Evolutionary conservation across 495 filamentous ascomycete species (phyloP).

Genomic region (Trichoderma erinaceum): DNA sequence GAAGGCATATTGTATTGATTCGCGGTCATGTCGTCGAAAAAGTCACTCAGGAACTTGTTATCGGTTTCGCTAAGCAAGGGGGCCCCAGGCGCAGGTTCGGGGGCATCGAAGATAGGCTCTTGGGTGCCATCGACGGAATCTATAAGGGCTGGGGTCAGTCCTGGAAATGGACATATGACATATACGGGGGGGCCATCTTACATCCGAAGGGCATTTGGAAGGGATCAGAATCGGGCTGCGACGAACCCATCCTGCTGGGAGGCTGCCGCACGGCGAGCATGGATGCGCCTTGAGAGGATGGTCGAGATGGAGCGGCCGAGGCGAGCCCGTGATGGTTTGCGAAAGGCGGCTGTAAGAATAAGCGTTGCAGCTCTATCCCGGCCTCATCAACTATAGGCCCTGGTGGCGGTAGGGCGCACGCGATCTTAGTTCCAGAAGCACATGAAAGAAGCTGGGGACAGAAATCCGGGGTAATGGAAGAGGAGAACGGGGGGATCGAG

Average conservation of each 20-base stretch:
- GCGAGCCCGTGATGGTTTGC: neutral
- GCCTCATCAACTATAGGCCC: neutral
- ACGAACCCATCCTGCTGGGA: conserved; percentile 41
- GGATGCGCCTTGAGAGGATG: conserved; percentile 24
- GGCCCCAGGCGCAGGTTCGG: conserved; percentile 52
- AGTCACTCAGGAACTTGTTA: conserved; percentile 53
- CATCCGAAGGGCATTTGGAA: conserved; percentile 54
- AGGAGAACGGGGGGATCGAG: neutral
- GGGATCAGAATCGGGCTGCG: conserved; percentile 26
- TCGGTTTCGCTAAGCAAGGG: conserved; percentile 58
- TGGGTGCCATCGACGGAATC: conserved; percentile 44
- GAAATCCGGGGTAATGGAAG: conserved; percentile 9
- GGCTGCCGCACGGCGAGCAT: conserved; percentile 40
- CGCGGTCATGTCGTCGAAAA: conserved; percentile 53
- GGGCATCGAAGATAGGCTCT: conserved; percentile 50
- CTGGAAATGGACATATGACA: neutral
- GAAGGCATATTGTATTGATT: conserved; percentile 48
- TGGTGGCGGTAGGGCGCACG: neutral
- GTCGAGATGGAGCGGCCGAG: neutral
- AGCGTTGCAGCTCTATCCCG: neutral
- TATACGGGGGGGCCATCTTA: conserved; percentile 31
- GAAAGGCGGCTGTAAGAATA: neutral
- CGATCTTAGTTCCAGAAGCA: conserved; percentile 9
- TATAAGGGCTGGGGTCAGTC: conserved; percentile 27
- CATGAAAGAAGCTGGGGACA: conserved; percentile 12